Evolutionary conservation across 1,284 basidiomycete species (phyloP).

Genomic region (Ganoderma lingzhi): DNA sequence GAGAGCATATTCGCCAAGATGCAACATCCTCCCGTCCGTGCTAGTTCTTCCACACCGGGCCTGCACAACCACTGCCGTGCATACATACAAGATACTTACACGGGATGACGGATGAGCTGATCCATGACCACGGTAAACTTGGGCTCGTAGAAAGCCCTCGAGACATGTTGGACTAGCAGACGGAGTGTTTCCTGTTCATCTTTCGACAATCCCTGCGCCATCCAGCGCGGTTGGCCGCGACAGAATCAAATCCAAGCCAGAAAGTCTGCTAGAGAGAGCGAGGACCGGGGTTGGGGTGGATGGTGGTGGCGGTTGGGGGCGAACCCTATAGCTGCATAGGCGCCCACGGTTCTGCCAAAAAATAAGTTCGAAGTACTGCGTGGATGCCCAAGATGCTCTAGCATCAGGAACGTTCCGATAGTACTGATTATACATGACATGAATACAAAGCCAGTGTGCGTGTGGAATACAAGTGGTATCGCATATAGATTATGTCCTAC

Average conservation of each 20-base stretch:
- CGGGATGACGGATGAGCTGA: conserved; percentile 89
- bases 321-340: background rate
- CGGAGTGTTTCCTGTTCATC: conserved; percentile 80
- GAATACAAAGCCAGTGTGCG: conserved; percentile 10
- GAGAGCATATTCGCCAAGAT: background rate
- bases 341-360: conserved; percentile 17
- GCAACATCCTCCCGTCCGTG: conserved; percentile 4
- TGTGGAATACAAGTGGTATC: conserved; percentile 20
- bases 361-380: background rate
- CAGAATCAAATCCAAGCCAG: conserved; percentile 1
- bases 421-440: background rate
- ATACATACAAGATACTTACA: conserved; percentile 67
- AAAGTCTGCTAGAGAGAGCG: background rate
- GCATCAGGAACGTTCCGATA: background rate
- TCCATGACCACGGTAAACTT: conserved; percentile 93
- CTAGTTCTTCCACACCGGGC: conserved; percentile 8
- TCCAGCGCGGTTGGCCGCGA: conserved; percentile 36
- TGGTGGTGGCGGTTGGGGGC: conserved; percentile 20
- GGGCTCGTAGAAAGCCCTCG: conserved; percentile 94
- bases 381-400: too few relatives aligned
- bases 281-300: background rate
- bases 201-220: conserved; percentile 53
- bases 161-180: conserved; percentile 91
- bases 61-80: conserved; percentile 3
- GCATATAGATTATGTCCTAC: conserved; percentile 17